Evolutionary conservation across 306 rosid genomes (phyloP).

Genomic region (Delonix regia): DNA sequence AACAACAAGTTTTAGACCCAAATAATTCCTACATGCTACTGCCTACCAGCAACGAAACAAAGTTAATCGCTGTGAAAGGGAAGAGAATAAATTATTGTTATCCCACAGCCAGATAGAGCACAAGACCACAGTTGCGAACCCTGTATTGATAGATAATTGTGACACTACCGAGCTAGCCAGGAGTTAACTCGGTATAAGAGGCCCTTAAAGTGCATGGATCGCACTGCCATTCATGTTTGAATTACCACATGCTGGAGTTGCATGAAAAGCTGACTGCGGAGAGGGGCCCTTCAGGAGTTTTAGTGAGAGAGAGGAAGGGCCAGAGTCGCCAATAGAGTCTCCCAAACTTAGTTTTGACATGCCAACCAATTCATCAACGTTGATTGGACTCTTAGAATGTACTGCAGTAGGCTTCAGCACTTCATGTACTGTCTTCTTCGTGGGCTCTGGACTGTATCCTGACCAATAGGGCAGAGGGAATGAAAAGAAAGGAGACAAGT

Average conservation of each 20-base stretch:
- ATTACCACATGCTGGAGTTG: slow-evolving; percentile 71
- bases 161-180: slow-evolving; percentile 35
- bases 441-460: slow-evolving; percentile 62
- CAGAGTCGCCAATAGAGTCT: slow-evolving; percentile 69
- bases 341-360: slow-evolving; percentile 95
- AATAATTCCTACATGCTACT: slow-evolving; percentile 38
- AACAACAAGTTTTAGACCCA: slow-evolving; percentile 30
- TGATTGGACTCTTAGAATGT: slow-evolving; percentile 80
- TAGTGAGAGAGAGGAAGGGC: slow-evolving; percentile 73
- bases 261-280: slow-evolving; percentile 93
- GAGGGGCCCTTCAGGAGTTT: slow-evolving; percentile 84
- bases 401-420: slow-evolving; percentile 92
- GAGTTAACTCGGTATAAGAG: slow-evolving; percentile 32
- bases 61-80: slow-evolving; percentile 16
- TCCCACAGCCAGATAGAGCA: slow-evolving; percentile 28
- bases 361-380: slow-evolving; percentile 95
- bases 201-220: slow-evolving; percentile 62
- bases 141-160: slow-evolving; percentile 42
- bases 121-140: slow-evolving; percentile 49
- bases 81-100: slow-evolving; percentile 23
- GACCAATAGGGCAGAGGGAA: slow-evolving; percentile 76
- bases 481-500: slow-evolving; percentile 69
- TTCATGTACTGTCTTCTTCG: slow-evolving; percentile 65
- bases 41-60: slow-evolving; percentile 43
- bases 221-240: slow-evolving; percentile 68